phyloP scores from a whole-genome alignment of 345 rosid genomes.

The Bretschneidera sinensis region DNA sequence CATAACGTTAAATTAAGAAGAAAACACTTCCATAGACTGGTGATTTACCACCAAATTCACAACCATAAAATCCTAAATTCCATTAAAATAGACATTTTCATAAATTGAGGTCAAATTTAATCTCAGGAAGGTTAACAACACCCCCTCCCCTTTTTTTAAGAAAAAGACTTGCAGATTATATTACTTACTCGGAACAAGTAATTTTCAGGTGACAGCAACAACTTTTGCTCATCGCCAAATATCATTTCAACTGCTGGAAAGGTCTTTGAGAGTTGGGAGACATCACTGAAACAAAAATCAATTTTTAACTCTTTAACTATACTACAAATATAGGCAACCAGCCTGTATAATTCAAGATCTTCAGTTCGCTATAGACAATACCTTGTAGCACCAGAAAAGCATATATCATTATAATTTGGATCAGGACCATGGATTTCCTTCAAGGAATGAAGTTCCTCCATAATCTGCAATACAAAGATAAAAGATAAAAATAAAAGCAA shows the following conservation, averaged over 20 bases:
- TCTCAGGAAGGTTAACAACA: background rate
- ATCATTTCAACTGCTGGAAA: slow-evolving; percentile 78
- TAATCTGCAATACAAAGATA: slow-evolving; percentile 53
- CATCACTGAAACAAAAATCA: slow-evolving; percentile 40
- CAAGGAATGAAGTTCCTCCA: slow-evolving; percentile 52
- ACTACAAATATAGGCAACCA: slow-evolving; percentile 3
- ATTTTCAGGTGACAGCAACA: slow-evolving; percentile 80
- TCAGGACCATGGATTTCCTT: slow-evolving; percentile 83
- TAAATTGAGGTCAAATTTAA: background rate
- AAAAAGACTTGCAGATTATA: slow-evolving; percentile 11
- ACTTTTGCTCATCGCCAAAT: slow-evolving; percentile 63
- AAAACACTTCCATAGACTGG: slow-evolving; percentile 18
- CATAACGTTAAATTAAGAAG: slow-evolving; percentile 9
- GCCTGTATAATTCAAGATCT: background rate
- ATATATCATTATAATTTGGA: slow-evolving; percentile 82
- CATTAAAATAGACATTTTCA: slow-evolving; percentile 1
- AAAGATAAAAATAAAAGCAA: slow-evolving; percentile 9
- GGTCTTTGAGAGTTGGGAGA: slow-evolving; percentile 42
- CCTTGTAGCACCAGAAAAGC: slow-evolving; percentile 74
- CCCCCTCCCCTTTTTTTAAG: background rate
- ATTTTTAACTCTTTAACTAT: slow-evolving; percentile 18
- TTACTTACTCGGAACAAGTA: slow-evolving; percentile 74
- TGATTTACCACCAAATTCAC: background rate
- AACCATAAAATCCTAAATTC: background rate
- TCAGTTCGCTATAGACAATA: slow-evolving; percentile 25